A percentile compares a stretch with the other conserved stretches of the same genome.
These are phyloP conservation scores for Pythium rishiriense DNA, from an alignment of 352 stramenopile genomes.

Conservation along the genomic window DNA sequence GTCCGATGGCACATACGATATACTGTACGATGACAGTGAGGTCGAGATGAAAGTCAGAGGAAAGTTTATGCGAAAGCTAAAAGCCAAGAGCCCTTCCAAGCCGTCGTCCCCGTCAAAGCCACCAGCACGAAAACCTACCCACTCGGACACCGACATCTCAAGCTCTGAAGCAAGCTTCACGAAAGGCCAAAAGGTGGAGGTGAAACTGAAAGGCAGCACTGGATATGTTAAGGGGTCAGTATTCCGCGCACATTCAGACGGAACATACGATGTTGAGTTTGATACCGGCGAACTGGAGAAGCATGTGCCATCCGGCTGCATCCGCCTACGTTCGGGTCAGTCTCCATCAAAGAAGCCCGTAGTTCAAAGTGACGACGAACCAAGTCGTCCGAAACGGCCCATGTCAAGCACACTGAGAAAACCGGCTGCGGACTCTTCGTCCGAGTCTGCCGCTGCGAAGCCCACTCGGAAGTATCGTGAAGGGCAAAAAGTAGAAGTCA, in stretches of 20 bases:
- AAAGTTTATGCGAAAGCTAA: conserved; percentile 46
- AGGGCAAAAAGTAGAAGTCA: conserved; percentile 30
- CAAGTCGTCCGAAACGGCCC: conserved; percentile 42
- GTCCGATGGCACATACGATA: conserved; percentile 60
- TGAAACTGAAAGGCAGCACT: conserved; percentile 43
- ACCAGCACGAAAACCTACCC: conserved; percentile 7
- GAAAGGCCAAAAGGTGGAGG: conserved; percentile 64
- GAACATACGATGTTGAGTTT: conserved; percentile 65
- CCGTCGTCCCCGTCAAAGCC: conserved; percentile 13
- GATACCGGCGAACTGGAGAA: conserved; percentile 65
- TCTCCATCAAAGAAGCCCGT: conserved; percentile 37
- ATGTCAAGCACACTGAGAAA: conserved; percentile 30
- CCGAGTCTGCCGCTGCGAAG: conserved; percentile 37
- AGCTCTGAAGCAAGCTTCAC: conserved; percentile 37
- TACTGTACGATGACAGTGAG: conserved; percentile 70
- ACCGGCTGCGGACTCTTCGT: conserved; percentile 33
- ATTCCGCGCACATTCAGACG: conserved; percentile 44
- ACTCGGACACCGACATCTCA: conserved; percentile 31
- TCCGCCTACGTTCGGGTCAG: conserved; percentile 28
- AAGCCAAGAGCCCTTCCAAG: conserved; percentile 39
- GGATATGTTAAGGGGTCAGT: conserved; percentile 56
- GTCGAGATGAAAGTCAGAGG: conserved; percentile 52
- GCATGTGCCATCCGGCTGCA: conserved; percentile 34
- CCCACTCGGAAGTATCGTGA: conserved; percentile 20
- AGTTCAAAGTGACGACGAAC: conserved; percentile 50